Conservation (phyloP, 2,329 filamentous ascomycete species). For the Metarhizium rileyi region DNA sequence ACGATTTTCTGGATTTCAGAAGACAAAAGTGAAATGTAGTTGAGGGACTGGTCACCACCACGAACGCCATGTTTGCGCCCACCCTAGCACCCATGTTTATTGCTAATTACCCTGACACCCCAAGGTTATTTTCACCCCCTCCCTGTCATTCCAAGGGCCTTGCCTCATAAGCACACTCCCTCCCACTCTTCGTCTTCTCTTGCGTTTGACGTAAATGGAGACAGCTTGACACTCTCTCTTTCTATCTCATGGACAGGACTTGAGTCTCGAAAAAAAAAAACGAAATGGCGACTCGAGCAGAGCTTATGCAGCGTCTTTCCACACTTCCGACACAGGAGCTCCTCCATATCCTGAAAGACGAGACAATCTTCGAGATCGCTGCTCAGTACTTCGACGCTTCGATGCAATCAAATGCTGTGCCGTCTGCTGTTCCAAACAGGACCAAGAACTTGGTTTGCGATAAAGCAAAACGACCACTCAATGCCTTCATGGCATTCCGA, state of each 20-base stretch:
- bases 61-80: background rate
- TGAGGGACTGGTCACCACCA: too few species aligned
- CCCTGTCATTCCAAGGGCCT: background rate
- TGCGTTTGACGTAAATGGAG: too few species aligned
- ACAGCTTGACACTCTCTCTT: background rate
- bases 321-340: conserved; percentile 10
- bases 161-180: conserved; percentile 3
- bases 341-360: conserved; percentile 12
- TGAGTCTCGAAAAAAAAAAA: background rate
- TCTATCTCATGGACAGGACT: background rate
- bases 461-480: conserved; percentile 19
- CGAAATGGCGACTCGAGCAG: conserved; percentile 11
- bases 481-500: conserved; percentile 24
- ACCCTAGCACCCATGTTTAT: background rate
- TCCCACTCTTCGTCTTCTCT: background rate
- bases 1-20: too few species aligned
- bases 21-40: too few species aligned
- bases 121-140: background rate
- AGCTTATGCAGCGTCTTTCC: conserved; percentile 11
- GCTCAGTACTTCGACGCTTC: conserved; percentile 9
- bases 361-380: conserved; percentile 13
- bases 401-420: background rate
- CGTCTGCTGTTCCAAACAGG: background rate
- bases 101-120: background rate
- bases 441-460: conserved; percentile 1